phyloP scores from a whole-genome alignment of 1,139 yeast species.

The Lodderomyces jiufengensis region DNA sequence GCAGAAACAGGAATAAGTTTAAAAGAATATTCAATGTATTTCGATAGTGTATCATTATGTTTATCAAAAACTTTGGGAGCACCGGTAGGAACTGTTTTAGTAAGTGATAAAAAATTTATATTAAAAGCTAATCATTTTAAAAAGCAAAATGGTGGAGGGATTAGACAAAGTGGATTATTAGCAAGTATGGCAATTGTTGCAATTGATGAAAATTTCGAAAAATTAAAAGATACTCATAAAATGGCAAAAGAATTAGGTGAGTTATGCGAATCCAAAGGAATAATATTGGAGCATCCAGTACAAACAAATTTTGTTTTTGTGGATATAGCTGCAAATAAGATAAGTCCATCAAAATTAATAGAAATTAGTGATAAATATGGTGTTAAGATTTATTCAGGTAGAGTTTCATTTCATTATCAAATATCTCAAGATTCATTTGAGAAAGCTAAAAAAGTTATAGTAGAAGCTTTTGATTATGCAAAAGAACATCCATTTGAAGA shows the following conservation, averaged over 20 bases:
- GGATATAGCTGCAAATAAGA: slow-evolving; percentile 31
- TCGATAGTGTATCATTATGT: slow-evolving; percentile 45
- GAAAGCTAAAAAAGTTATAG: slow-evolving; percentile 25
- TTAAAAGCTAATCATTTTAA: slow-evolving; percentile 45
- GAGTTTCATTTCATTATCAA: slow-evolving; percentile 42
- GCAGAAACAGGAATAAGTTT: slow-evolving; percentile 39
- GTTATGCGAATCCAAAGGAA: slow-evolving; percentile 34
- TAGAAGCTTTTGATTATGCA: slow-evolving; percentile 30
- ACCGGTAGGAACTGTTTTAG: slow-evolving; percentile 45
- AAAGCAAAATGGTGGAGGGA: slow-evolving; percentile 48
- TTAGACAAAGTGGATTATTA: slow-evolving; percentile 43
- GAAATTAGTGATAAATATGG: slow-evolving; percentile 24
- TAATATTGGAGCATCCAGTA: slow-evolving; percentile 36
- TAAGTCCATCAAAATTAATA: slow-evolving; percentile 26
- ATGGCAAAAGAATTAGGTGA: slow-evolving; percentile 52
- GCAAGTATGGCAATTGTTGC: slow-evolving; percentile 42
- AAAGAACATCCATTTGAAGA: slow-evolving; percentile 23
- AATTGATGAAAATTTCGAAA: slow-evolving; percentile 35
- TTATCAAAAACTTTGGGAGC: slow-evolving; percentile 46
- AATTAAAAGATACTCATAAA: slow-evolving; percentile 46
- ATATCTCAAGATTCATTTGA: slow-evolving; percentile 31
- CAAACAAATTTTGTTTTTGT: slow-evolving; percentile 43
- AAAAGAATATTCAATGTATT: slow-evolving; percentile 36
- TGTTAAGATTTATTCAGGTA: slow-evolving; percentile 27
- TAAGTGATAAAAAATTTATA: slow-evolving; percentile 30